Evolutionary conservation across 805 yeast genomes (phyloP).

Genomic region (Lipomyces orientalis): DNA sequence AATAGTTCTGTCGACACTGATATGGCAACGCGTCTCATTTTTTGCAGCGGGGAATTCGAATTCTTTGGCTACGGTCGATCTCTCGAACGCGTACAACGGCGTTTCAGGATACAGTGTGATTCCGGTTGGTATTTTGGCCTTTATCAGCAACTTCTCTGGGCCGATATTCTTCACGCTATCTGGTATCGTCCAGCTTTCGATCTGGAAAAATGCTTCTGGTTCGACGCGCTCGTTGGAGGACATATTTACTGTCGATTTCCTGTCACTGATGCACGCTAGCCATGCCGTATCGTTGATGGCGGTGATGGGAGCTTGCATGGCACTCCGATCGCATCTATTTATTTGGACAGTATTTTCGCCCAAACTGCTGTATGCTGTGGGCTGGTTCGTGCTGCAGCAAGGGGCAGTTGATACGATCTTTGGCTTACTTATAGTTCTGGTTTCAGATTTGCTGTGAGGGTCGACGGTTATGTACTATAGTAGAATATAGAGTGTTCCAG

Average conservation of each 20-base stretch:
- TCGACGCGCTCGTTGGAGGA: constrained; percentile 27
- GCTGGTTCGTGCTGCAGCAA: constrained; percentile 58
- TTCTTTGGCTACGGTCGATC: constrained; percentile 86
- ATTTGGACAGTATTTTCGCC: constrained; percentile 99
- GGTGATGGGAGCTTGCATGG: constrained; percentile 70
- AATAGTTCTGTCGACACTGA: constrained; percentile 24
- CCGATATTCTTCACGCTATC: constrained; percentile 68
- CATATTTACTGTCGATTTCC: constrained; percentile 32
- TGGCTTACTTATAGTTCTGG: constrained; percentile 10
- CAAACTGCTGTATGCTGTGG: constrained; percentile 76
- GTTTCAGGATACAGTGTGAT: constrained; percentile 69
- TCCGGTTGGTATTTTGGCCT: constrained; percentile 77
- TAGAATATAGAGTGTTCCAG: not conserved
- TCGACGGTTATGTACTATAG: not conserved
- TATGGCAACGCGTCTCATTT: constrained; percentile 77
- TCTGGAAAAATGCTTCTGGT: constrained; percentile 15
- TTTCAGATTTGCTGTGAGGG: constrained; percentile 17
- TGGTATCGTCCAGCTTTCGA: constrained; percentile 43
- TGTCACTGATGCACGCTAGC: constrained; percentile 54
- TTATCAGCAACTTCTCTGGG: constrained; percentile 82
- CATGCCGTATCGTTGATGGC: constrained; percentile 65
- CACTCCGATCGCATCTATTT: constrained; percentile 82
- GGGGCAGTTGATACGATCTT: constrained; percentile 22
- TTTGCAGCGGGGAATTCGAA: constrained; percentile 91
- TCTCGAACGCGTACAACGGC: constrained; percentile 93